These are phyloP conservation scores for Exserohilum rostratum DNA, from an alignment of 2,329 filamentous ascomycete species.

Conservation along the genomic window DNA sequence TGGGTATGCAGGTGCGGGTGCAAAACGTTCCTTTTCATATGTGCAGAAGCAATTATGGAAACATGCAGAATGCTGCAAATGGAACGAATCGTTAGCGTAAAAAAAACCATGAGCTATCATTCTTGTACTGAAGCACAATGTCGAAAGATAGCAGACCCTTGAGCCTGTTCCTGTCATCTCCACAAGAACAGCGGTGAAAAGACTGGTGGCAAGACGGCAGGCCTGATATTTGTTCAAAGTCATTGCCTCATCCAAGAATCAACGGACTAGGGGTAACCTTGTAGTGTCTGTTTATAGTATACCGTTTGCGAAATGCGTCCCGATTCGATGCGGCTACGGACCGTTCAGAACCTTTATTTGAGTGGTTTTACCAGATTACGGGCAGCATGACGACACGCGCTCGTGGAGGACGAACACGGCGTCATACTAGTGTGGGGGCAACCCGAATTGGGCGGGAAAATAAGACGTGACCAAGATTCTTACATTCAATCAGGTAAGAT, in stretches of 20 bases:
- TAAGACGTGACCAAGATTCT: not conserved
- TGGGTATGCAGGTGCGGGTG: not conserved
- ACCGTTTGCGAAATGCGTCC: not conserved
- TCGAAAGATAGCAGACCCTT: not conserved
- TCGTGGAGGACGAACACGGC: not conserved
- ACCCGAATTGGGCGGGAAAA: not conserved
- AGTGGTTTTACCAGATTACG: not conserved
- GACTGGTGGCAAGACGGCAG: not conserved
- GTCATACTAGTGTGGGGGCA: constrained; percentile 10
- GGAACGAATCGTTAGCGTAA: not conserved
- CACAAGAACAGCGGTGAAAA: constrained; percentile 1
- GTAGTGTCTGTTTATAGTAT: too few species aligned
- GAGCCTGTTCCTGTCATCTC: constrained; percentile 7
- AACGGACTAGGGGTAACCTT: not conserved
- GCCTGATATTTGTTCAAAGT: not conserved
- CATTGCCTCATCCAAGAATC: not conserved
- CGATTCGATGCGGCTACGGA: not conserved
- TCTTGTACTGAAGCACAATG: constrained; percentile 1
- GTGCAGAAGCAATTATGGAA: not conserved
- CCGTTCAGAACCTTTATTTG: not conserved
- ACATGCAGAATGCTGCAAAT: constrained; percentile 1
- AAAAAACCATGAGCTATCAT: not conserved
- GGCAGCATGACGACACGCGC: constrained; percentile 4
- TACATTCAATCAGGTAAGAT: constrained; percentile 8
- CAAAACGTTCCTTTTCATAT: not conserved